A percentile compares a stretch with the other conserved stretches of the same genome.
Conservation (phyloP, 495 filamentous ascomycete species). For the Neurospora sp. region DNA sequence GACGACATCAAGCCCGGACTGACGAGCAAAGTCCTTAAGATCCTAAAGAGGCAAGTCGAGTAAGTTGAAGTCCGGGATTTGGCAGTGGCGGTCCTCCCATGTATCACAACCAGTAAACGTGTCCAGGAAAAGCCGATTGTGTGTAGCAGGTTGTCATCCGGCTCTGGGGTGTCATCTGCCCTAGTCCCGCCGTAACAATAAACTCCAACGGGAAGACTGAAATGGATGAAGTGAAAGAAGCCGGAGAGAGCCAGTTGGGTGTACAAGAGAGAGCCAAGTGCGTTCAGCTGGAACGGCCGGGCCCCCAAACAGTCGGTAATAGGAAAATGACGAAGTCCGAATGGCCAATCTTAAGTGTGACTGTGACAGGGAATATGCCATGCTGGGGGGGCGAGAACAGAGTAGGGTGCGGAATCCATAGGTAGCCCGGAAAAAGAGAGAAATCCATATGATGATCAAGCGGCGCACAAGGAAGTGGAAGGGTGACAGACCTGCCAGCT, state of each 20-base stretch:
- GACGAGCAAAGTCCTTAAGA: constrained; percentile 97
- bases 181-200: constrained; percentile 5
- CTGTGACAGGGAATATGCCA: background rate
- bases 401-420: background rate
- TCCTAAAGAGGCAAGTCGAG: constrained; percentile 67
- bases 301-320: background rate
- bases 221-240: background rate
- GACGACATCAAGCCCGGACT: constrained; percentile 93
- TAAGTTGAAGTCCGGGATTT: constrained; percentile 42
- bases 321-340: background rate
- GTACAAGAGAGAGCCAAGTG: background rate
- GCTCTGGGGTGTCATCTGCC: background rate
- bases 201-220: constrained; percentile 17
- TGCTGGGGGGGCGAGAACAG: background rate
- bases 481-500: constrained; percentile 98
- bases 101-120: constrained; percentile 35
- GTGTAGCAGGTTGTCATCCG: constrained; percentile 9
- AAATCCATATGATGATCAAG: constrained; percentile 19
- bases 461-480: constrained; percentile 46
- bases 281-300: background rate
- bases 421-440: constrained; percentile 11
- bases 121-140: constrained; percentile 27
- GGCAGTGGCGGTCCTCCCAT: constrained; percentile 17
- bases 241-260: background rate
- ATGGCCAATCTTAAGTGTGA: background rate